Conservation (phyloP, 192 early-diverging fungal species). For the Coemansia nantahalensis region DNA sequence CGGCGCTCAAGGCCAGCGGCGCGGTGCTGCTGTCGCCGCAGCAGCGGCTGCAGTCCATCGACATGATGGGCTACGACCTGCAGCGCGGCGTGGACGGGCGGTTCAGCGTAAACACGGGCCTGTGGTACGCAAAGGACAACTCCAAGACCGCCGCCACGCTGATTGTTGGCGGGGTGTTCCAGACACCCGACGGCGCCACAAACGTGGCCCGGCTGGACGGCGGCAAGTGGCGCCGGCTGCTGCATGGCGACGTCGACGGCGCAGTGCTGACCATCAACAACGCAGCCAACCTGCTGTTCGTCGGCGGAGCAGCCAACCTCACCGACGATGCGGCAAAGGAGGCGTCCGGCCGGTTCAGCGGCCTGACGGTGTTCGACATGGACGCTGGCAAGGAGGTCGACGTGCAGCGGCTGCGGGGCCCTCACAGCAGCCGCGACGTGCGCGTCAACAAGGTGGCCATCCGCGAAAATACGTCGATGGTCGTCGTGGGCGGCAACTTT, state of each 20-base stretch:
- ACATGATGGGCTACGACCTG: constrained; percentile 28
- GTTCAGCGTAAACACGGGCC: constrained; percentile 51
- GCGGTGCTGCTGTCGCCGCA: constrained; percentile 24
- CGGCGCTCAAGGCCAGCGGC: constrained; percentile 40
- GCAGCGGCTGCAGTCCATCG: constrained; percentile 29
- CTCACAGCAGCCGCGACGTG: constrained; percentile 16
- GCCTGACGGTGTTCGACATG: constrained; percentile 56
- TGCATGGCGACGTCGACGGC: constrained; percentile 45
- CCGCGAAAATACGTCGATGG: constrained; percentile 44
- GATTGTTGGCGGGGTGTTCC: constrained; percentile 59
- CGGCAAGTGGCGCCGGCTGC: constrained; percentile 35
- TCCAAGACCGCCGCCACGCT: constrained; percentile 26
- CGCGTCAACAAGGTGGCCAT: constrained; percentile 47
- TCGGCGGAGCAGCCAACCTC: constrained; percentile 55
- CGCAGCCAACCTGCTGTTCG: constrained; percentile 55
- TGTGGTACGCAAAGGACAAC: constrained; percentile 55
- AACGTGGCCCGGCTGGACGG: constrained; percentile 50
- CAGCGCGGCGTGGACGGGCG: constrained; percentile 16
- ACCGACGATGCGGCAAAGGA: constrained; percentile 5
- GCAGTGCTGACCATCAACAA: constrained; percentile 54
- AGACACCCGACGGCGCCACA: constrained; percentile 32
- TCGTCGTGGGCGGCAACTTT: constrained; percentile 54
- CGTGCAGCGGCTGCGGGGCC: constrained; percentile 24
- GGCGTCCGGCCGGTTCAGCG: constrained; percentile 22
- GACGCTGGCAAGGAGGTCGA: constrained; percentile 15